phyloP scores from a whole-genome alignment of 768 basidiomycete genomes.

The Gymnopilus junonius region DNA sequence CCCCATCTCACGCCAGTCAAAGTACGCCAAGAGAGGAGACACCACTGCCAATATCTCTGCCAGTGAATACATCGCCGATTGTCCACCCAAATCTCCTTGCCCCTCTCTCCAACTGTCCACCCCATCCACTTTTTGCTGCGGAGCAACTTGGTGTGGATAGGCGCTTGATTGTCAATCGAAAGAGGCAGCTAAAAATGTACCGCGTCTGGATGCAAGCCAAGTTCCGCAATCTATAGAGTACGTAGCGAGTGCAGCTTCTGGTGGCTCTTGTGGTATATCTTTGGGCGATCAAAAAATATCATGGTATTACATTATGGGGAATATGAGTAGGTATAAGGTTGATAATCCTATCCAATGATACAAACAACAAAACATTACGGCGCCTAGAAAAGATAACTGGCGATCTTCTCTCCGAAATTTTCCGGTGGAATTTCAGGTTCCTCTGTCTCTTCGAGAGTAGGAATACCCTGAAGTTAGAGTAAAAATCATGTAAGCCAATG shows the following conservation, averaged over 20 bases:
- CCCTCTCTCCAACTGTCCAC: conserved; percentile 33
- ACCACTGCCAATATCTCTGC: conserved; percentile 3
- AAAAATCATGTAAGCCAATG: background rate
- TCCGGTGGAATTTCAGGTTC: conserved; percentile 50
- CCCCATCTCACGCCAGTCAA: background rate
- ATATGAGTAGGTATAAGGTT: conserved; percentile 1
- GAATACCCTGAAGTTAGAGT: conserved; percentile 53
- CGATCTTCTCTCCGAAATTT: conserved; percentile 55
- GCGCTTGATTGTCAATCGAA: conserved; percentile 89
- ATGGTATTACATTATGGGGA: background rate
- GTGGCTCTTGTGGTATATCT: background rate
- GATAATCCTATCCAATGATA: background rate
- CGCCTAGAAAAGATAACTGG: conserved; percentile 52
- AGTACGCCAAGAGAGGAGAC: conserved; percentile 8
- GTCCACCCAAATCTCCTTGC: conserved; percentile 46
- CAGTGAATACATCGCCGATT: conserved; percentile 5
- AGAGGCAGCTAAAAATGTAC: conserved; percentile 96
- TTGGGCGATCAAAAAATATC: background rate
- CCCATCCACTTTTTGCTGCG: conserved; percentile 74
- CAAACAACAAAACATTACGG: background rate
- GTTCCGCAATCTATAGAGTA: conserved; percentile 56
- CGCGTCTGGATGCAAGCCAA: conserved; percentile 94
- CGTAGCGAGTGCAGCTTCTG: background rate
- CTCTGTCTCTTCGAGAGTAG: conserved; percentile 73
- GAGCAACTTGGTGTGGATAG: conserved; percentile 90